These are phyloP conservation scores for Monilinia laxa DNA, from an alignment of 2,329 filamentous ascomycete species.

Conservation along the genomic window DNA sequence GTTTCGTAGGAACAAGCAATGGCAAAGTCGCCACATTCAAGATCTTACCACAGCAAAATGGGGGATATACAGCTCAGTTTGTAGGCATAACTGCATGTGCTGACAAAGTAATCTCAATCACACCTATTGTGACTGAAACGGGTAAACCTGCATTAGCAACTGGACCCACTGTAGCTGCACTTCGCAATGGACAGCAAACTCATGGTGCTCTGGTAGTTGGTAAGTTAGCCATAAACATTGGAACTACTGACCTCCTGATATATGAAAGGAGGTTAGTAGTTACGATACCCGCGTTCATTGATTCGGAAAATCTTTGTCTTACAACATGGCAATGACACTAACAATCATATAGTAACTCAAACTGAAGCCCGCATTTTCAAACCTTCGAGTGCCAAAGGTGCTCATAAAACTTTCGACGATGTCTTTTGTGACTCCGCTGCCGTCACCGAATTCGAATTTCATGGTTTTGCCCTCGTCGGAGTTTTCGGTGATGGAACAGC, in stretches of 20 bases:
- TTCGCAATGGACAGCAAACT: conserved; percentile 72
- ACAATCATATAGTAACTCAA: conserved; percentile 50
- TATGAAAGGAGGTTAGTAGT: neutral
- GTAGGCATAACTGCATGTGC: conserved; percentile 68
- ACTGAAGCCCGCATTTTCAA: conserved; percentile 83
- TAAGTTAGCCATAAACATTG: conserved; percentile 42
- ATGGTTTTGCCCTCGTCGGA: conserved; percentile 76
- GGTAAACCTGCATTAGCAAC: conserved; percentile 76
- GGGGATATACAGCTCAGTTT: conserved; percentile 70
- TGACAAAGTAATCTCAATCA: conserved; percentile 71
- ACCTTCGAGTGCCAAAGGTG: conserved; percentile 82
- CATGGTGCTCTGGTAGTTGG: conserved; percentile 79
- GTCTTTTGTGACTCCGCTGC: conserved; percentile 75
- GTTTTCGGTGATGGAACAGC: conserved; percentile 81
- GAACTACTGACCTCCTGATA: neutral
- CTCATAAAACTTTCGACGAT: conserved; percentile 84
- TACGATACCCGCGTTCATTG: neutral
- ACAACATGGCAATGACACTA: conserved; percentile 19
- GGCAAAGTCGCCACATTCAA: conserved; percentile 90
- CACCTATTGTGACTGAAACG: conserved; percentile 74
- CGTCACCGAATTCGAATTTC: conserved; percentile 71
- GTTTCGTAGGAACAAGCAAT: conserved; percentile 84
- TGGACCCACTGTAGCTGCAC: conserved; percentile 69
- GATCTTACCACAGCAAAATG: conserved; percentile 68
- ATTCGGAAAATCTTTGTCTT: neutral